phyloP scores from a whole-genome alignment of 345 rosid genomes.

The Euphorbia lathyris region DNA sequence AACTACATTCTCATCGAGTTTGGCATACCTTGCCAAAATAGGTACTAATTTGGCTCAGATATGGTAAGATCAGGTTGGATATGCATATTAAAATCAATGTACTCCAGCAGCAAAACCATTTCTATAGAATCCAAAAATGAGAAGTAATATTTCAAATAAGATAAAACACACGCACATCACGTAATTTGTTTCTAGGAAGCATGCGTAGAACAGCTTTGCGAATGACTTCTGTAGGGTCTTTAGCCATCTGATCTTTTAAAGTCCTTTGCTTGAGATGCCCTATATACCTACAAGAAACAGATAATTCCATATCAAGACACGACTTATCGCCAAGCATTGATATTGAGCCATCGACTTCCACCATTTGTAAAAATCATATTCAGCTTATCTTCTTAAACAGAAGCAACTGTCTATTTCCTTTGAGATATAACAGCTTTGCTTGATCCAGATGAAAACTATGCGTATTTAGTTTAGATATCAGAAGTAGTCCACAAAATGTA shows the following conservation, averaged over 20 bases:
- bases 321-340: neutral
- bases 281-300: constrained; percentile 51
- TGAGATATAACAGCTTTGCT: neutral
- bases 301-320: constrained; percentile 5
- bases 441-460: neutral
- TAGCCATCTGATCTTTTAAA: constrained; percentile 87
- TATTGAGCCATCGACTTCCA: neutral
- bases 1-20: neutral
- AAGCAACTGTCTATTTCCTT: neutral
- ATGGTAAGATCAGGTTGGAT: neutral
- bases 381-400: neutral
- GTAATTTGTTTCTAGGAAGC: constrained; percentile 96
- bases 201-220: constrained; percentile 96
- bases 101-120: neutral
- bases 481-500: neutral
- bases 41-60: neutral
- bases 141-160: neutral
- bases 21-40: neutral
- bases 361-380: neutral
- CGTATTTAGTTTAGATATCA: neutral
- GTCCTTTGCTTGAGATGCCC: constrained; percentile 95
- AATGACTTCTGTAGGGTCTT: constrained; percentile 95
- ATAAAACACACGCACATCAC: constrained; percentile 59
- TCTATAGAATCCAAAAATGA: neutral
- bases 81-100: constrained; percentile 2